A percentile compares a stretch with the other conserved stretches of the same genome.
phyloP scores from a whole-genome alignment of 2,329 filamentous ascomycete genomes.

The Erysiphe pulchra region DNA sequence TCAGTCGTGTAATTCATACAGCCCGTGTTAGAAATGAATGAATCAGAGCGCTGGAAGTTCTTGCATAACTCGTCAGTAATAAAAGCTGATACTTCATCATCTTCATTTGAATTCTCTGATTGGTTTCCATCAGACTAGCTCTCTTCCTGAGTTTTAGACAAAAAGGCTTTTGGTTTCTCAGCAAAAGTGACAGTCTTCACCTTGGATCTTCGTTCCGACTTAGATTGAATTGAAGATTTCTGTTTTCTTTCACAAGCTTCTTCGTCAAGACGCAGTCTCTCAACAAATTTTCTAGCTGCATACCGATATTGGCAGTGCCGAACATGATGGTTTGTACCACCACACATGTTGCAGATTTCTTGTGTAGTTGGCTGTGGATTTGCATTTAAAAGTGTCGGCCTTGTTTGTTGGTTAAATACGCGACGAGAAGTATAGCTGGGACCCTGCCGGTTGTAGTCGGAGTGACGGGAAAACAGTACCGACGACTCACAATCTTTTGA shows the following conservation, averaged over 20 bases:
- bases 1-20: too few species aligned
- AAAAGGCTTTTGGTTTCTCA: not conserved
- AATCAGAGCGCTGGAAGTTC: too few species aligned
- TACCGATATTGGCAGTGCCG: not conserved
- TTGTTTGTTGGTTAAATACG: not conserved
- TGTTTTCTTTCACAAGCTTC: not conserved
- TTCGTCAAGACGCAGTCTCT: not conserved
- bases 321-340: not conserved
- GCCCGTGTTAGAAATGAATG: too few species aligned
- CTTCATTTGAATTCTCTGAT: too few species aligned
- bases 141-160: not conserved
- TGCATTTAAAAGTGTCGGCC: too few species aligned
- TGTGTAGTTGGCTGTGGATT: not conserved
- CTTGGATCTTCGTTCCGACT: not conserved
- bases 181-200: not conserved
- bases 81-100: too few species aligned
- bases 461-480: not conserved
- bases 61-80: too few species aligned
- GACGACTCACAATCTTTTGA: not conserved
- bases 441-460: not conserved
- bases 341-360: not conserved
- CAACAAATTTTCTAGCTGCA: not conserved
- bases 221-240: not conserved
- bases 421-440: not conserved
- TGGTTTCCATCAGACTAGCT: too few species aligned